These are phyloP conservation scores for Colletotrichum melonis DNA, from an alignment of 2,329 filamentous ascomycete genomes.

Conservation along the genomic window DNA sequence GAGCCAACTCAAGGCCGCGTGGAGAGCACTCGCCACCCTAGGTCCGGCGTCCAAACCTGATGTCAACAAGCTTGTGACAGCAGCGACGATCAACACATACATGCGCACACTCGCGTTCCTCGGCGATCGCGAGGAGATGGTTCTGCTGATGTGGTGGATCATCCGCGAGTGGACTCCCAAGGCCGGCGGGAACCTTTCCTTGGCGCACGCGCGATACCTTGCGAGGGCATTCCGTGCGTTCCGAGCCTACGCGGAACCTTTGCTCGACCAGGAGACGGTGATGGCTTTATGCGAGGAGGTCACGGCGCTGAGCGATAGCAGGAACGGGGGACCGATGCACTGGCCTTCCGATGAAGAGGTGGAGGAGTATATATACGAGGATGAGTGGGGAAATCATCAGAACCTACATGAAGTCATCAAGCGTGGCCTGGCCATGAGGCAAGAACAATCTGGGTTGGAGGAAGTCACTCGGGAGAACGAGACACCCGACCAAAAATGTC, in stretches of 20 bases:
- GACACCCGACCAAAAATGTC: neutral
- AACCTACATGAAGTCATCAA: slow-evolving; percentile 15
- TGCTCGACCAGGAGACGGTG: slow-evolving; percentile 48
- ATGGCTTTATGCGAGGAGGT: slow-evolving; percentile 42
- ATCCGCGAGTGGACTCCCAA: slow-evolving; percentile 55
- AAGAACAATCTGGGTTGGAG: neutral
- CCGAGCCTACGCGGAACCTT: slow-evolving; percentile 58
- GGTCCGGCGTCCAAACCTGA: neutral
- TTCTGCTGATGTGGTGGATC: slow-evolving; percentile 69
- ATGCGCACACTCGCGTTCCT: slow-evolving; percentile 71
- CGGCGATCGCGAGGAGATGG: slow-evolving; percentile 69
- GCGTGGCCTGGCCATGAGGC: neutral
- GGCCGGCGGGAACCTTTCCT: slow-evolving; percentile 48
- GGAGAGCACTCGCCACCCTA: slow-evolving; percentile 9
- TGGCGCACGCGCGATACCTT: slow-evolving; percentile 41
- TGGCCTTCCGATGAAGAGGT: slow-evolving; percentile 55
- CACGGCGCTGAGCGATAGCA: slow-evolving; percentile 40
- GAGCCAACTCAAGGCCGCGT: slow-evolving; percentile 8
- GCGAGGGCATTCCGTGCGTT: slow-evolving; percentile 58
- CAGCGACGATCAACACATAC: slow-evolving; percentile 61
- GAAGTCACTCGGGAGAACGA: neutral
- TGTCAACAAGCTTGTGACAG: slow-evolving; percentile 44
- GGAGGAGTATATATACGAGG: slow-evolving; percentile 44
- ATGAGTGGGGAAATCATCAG: slow-evolving; percentile 18
- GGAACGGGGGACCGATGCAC: slow-evolving; percentile 28